phyloP scores from a whole-genome alignment of 177 flowering plant genomes.

The Vitis hybrid region DNA sequence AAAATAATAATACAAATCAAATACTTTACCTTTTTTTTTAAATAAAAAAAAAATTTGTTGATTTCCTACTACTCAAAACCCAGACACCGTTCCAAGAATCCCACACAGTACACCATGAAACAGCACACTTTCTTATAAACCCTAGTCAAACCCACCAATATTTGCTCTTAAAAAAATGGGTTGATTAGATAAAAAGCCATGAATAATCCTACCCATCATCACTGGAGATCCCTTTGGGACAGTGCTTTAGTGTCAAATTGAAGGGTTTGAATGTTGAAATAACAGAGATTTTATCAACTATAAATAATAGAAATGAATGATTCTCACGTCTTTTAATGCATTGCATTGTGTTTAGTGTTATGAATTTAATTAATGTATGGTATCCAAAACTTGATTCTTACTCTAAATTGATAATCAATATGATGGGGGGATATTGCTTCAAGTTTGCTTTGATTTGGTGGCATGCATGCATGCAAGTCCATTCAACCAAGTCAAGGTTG shows the following conservation, averaged over 20 bases:
- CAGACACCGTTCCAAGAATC: no score
- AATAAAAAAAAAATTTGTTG: no score
- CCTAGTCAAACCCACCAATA: background rate
- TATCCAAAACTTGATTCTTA: background rate
- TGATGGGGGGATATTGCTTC: background rate
- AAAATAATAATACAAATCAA: no score
- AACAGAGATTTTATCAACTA: background rate
- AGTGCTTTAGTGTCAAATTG: background rate
- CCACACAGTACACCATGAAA: no score
- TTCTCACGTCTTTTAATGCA: constrained; percentile 11
- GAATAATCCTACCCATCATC: background rate
- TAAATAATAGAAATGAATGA: background rate
- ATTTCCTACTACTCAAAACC: no score
- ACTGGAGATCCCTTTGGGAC: background rate
- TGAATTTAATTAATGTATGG: no score
- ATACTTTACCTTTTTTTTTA: no score
- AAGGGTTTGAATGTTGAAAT: background rate
- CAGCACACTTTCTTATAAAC: no score
- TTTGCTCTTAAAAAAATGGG: background rate
- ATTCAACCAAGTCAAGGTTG: no score
- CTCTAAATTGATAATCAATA: background rate
- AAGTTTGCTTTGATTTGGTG: background rate
- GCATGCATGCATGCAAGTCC: no score
- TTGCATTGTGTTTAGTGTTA: background rate
- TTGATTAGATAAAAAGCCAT: background rate